A percentile compares a stretch with the other conserved stretches of the same genome.
Evolutionary conservation across 139 green algal genomes (phyloP).

Genomic region (Chlorella sp.): DNA sequence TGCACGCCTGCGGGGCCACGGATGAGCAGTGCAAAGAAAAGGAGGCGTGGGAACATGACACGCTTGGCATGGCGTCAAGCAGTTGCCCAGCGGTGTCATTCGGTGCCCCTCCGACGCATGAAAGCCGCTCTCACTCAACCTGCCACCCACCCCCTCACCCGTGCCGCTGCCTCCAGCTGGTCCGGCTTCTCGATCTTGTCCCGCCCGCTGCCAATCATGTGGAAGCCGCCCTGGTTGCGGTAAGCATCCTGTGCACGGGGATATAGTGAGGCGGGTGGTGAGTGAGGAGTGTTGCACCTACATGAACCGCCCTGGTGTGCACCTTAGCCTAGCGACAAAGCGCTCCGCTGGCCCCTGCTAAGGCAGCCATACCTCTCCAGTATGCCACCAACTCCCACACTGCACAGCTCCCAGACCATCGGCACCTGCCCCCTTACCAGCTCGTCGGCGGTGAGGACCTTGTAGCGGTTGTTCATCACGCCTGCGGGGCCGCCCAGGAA

Average conservation of each 20-base stretch:
- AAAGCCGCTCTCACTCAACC: too few relatives aligned
- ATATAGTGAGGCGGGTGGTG: not conserved
- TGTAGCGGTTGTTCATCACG: constrained; percentile 31
- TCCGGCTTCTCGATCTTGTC: constrained; percentile 73
- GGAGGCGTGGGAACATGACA: too few relatives aligned
- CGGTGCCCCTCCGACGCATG: too few relatives aligned
- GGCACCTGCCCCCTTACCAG: constrained; percentile 30
- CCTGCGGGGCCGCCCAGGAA: constrained; percentile 53
- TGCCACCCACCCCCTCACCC: too few relatives aligned
- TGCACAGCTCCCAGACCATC: too few relatives aligned
- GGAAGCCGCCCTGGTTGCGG: constrained; percentile 76
- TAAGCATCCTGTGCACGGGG: constrained; percentile 54
- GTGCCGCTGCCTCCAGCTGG: constrained; percentile 50
- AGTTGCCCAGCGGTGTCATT: too few relatives aligned
- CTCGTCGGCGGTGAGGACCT: constrained; percentile 35
- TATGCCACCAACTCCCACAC: not conserved
- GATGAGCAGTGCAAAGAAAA: too few relatives aligned
- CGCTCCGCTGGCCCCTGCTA: too few relatives aligned
- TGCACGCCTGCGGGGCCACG: not conserved
- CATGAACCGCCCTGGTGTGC: too few relatives aligned
- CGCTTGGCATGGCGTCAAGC: too few relatives aligned
- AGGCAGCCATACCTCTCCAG: not conserved
- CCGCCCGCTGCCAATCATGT: constrained; percentile 71
- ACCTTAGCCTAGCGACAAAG: too few relatives aligned
- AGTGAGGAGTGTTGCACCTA: not conserved